Evolutionary conservation across 163 green algal genomes (phyloP).

Genomic region (Prototheca stagnorum): DNA sequence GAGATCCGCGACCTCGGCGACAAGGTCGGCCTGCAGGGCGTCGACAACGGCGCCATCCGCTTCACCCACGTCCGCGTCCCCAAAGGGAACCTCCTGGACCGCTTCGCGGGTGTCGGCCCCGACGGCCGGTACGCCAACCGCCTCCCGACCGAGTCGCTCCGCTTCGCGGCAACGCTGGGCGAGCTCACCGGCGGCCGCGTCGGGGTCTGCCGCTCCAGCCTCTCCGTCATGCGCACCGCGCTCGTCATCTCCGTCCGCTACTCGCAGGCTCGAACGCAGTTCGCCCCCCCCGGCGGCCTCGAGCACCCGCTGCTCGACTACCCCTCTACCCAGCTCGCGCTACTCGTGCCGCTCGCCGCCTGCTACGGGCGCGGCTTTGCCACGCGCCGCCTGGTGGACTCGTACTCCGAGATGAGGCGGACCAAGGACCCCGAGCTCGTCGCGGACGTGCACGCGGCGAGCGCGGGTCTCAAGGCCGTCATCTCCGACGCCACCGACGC

Average conservation of each 20-base stretch:
- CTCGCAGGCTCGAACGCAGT: slow-evolving; percentile 60
- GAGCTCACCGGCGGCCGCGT: slow-evolving; percentile 73
- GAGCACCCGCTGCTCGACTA: slow-evolving; percentile 77
- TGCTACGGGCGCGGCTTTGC: slow-evolving; percentile 56
- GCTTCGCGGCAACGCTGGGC: slow-evolving; percentile 72
- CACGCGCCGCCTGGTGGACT: slow-evolving; percentile 33
- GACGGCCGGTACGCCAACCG: slow-evolving; percentile 45
- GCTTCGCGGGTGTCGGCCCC: slow-evolving; percentile 50
- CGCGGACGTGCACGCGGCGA: slow-evolving; percentile 60
- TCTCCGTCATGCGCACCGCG: slow-evolving; percentile 29
- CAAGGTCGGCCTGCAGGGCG: slow-evolving; percentile 73
- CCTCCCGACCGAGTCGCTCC: slow-evolving; percentile 24
- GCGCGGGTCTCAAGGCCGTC: slow-evolving; percentile 56
- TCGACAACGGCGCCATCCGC: slow-evolving; percentile 73
- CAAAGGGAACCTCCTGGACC: slow-evolving; percentile 59
- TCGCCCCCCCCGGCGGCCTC: slow-evolving; percentile 47
- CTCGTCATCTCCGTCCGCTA: slow-evolving; percentile 69
- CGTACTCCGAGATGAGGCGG: slow-evolving; percentile 61
- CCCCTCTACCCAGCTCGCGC: slow-evolving; percentile 52
- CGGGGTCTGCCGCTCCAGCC: slow-evolving; percentile 42
- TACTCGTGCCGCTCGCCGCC: slow-evolving; percentile 66
- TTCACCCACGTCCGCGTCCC: slow-evolving; percentile 65
- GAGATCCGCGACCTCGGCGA: slow-evolving; percentile 77
- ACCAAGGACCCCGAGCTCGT: slow-evolving; percentile 53
- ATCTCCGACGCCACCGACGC: slow-evolving; percentile 45